phyloP scores from a whole-genome alignment of 495 filamentous ascomycete species.

The Rhypophila decipiens region DNA sequence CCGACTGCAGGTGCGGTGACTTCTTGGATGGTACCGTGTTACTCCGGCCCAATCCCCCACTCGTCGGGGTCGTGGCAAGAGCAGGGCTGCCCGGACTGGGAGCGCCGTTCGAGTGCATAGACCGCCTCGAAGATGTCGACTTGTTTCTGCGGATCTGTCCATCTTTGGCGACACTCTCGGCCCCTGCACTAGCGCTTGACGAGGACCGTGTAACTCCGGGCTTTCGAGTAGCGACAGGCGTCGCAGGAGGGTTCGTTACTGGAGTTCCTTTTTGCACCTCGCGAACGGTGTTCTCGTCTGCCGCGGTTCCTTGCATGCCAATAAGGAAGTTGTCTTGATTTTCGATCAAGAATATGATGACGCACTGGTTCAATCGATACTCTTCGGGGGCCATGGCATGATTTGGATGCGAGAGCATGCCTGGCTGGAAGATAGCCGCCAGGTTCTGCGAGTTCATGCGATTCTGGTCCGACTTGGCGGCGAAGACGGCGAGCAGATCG shows the following conservation, averaged over 20 bases:
- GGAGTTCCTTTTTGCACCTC: conserved; percentile 70
- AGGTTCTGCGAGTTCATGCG: conserved; percentile 93
- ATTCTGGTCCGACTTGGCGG: conserved; percentile 94
- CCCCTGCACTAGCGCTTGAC: conserved; percentile 80
- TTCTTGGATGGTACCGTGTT: conserved; percentile 95
- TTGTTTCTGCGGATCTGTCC: conserved; percentile 77
- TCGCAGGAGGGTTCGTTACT: conserved; percentile 46
- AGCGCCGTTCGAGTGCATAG: conserved; percentile 59
- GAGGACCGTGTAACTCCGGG: conserved; percentile 61
- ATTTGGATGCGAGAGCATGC: conserved; percentile 84
- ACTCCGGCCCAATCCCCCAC: conserved; percentile 76
- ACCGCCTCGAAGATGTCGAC: conserved; percentile 63
- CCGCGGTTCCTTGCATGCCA: conserved; percentile 87
- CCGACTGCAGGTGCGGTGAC: conserved; percentile 61
- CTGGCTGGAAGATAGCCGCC: conserved; percentile 97
- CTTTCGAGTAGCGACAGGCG: conserved; percentile 35
- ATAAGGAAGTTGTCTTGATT: conserved; percentile 91
- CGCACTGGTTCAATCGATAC: conserved; percentile 92
- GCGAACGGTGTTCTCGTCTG: conserved; percentile 79
- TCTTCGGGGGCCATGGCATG: conserved; percentile 94
- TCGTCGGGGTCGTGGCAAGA: conserved; percentile 40
- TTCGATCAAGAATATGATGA: conserved; percentile 95
- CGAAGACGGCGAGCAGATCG: conserved; percentile 95
- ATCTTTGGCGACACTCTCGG: conserved; percentile 76
- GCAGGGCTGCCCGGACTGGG: conserved; percentile 69